Conservation (phyloP, 106 monocot species). For the Dendrobium chrysotoxum region DNA sequence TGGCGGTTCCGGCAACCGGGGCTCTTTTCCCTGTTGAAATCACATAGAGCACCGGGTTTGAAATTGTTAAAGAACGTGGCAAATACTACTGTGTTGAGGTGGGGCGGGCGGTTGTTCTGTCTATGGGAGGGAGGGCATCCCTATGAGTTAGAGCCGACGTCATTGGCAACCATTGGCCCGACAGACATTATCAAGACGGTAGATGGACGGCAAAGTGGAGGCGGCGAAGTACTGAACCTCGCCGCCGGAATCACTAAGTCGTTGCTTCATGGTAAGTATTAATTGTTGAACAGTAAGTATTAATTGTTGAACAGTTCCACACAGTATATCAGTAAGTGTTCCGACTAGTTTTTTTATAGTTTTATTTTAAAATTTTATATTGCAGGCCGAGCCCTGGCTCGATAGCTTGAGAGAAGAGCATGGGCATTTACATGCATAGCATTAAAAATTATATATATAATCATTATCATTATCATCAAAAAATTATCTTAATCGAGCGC, state of each 20-base stretch:
- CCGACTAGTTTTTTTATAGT: too few relatives aligned
- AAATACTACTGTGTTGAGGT: constrained; percentile 67
- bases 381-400: too few relatives aligned
- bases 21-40: constrained; percentile 60
- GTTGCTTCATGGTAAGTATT: neutral
- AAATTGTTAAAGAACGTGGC: constrained; percentile 90
- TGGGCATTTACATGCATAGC: too few relatives aligned
- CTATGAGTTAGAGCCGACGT: constrained; percentile 49
- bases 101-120: constrained; percentile 67
- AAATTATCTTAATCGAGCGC: too few relatives aligned
- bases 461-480: too few relatives aligned
- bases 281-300: too few relatives aligned
- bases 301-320: too few relatives aligned
- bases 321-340: too few relatives aligned
- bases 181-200: constrained; percentile 24
- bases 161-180: constrained; percentile 49
- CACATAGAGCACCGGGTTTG: constrained; percentile 28
- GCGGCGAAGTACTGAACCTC: neutral
- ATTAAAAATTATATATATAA: too few relatives aligned
- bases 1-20: constrained; percentile 79
- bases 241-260: neutral
- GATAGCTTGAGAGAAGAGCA: too few relatives aligned
- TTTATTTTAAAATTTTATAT: too few relatives aligned
- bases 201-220: too few relatives aligned
- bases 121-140: constrained; percentile 91